Conservation (phyloP, 2,329 filamentous ascomycete genomes). For the Rutstroemia sp. region DNA sequence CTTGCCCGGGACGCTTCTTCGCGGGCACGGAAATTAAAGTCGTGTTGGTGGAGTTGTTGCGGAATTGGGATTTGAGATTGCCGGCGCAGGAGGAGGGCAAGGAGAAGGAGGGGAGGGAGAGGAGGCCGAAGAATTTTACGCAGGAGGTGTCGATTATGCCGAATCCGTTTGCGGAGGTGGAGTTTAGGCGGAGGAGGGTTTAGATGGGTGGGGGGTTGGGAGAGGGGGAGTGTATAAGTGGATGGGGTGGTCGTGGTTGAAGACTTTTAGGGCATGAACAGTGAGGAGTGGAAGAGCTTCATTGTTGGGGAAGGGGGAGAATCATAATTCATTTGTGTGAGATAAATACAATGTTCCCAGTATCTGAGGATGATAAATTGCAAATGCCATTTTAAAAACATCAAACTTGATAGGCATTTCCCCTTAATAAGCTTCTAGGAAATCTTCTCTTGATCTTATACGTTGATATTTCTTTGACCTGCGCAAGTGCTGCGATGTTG, state of each 20-base stretch:
- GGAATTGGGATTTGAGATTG: background rate
- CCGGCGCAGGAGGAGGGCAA: background rate
- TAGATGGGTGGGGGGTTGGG: background rate
- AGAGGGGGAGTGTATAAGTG: background rate
- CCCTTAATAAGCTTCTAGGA: no score
- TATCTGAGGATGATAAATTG: no score
- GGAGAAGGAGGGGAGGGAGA: background rate
- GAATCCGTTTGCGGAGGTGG: background rate
- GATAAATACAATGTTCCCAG: no score
- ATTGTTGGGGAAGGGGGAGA: no score
- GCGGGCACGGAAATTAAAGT: background rate
- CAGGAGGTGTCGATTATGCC: background rate
- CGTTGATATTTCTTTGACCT: no score
- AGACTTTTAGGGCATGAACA: no score
- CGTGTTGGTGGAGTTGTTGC: background rate
- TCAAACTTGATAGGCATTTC: no score
- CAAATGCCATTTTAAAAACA: no score
- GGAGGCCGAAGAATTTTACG: background rate
- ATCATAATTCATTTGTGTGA: no score
- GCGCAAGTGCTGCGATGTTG: no score
- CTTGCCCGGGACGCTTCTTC: conserved; percentile 2
- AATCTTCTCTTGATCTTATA: no score
- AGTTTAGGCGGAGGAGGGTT: background rate
- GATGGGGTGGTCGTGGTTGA: background rate
- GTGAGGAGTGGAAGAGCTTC: no score